These are phyloP conservation scores for Irpex sp. DNA, from an alignment of 1,284 basidiomycete genomes.

Conservation along the genomic window DNA sequence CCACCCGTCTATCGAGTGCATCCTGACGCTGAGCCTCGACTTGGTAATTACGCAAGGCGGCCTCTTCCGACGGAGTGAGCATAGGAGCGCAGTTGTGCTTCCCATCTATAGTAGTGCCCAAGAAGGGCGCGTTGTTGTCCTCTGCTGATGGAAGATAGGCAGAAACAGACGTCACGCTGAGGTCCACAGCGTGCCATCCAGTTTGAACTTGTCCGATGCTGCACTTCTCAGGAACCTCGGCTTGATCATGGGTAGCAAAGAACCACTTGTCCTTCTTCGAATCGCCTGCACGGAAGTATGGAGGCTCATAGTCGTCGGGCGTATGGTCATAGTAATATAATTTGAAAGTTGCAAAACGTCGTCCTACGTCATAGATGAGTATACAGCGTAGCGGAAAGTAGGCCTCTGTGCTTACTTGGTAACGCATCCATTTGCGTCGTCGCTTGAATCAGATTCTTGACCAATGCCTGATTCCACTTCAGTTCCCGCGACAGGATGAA, in stretches of 20 bases:
- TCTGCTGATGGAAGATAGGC: conserved; percentile 64
- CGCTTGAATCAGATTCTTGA: conserved; percentile 69
- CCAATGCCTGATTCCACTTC: conserved; percentile 40
- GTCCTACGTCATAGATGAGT: conserved; percentile 39
- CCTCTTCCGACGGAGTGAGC: conserved; percentile 52
- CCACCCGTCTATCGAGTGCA: conserved; percentile 34
- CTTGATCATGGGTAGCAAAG: conserved; percentile 65
- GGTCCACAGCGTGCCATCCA: conserved; percentile 65
- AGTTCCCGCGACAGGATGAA: not conserved
- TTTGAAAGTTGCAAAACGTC: conserved; percentile 79
- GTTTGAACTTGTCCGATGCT: conserved; percentile 62
- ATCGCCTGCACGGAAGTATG: conserved; percentile 66
- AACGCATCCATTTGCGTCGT: conserved; percentile 73
- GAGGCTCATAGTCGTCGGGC: conserved; percentile 73
- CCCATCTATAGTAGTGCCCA: conserved; percentile 38
- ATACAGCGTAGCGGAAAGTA: conserved; percentile 2
- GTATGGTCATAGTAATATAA: conserved; percentile 72
- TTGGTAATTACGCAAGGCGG: conserved; percentile 44
- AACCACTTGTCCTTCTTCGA: conserved; percentile 64
- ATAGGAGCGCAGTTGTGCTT: conserved; percentile 25
- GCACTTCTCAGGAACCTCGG: conserved; percentile 66
- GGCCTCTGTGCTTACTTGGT: conserved; percentile 47
- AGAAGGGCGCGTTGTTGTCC: conserved; percentile 52
- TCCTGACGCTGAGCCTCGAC: conserved; percentile 48
- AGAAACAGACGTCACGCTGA: conserved; percentile 66